A percentile compares a stretch with the other conserved stretches of the same genome.
These are phyloP conservation scores for Debaryomyces coudertii DNA, from an alignment of 1,139 yeast species.

Conservation along the genomic window DNA sequence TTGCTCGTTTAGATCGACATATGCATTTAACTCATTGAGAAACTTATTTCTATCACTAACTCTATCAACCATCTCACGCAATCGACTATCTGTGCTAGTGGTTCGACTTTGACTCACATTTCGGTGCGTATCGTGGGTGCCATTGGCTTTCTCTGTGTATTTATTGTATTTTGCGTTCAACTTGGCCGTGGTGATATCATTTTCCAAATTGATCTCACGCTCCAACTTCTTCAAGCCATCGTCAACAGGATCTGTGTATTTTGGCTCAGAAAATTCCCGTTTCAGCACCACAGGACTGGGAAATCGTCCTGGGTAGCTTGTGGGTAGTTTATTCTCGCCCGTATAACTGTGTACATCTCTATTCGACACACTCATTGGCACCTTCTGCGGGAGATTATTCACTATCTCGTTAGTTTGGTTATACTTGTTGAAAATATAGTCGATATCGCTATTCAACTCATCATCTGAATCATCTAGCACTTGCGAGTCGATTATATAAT, in stretches of 20 bases:
- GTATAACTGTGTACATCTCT: neutral
- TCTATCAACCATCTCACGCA: neutral
- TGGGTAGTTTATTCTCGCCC: slow-evolving; percentile 2
- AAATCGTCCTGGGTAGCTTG: slow-evolving; percentile 8
- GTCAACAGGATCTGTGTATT: neutral
- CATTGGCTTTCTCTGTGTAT: neutral
- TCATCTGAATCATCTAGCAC: slow-evolving; percentile 29
- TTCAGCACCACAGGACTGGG: slow-evolving; percentile 8
- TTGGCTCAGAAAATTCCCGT: neutral
- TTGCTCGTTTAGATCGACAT: slow-evolving; percentile 24
- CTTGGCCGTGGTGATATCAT: slow-evolving; percentile 8
- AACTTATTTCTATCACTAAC: slow-evolving; percentile 24
- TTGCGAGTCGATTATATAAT: slow-evolving; percentile 10
- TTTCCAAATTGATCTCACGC: slow-evolving; percentile 7
- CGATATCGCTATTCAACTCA: slow-evolving; percentile 20
- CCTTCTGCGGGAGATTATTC: neutral
- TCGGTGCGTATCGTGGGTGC: neutral
- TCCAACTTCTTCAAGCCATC: slow-evolving; percentile 4
- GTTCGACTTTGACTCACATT: neutral
- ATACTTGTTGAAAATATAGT: slow-evolving; percentile 10
- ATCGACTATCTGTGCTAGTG: neutral
- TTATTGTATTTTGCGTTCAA: slow-evolving; percentile 7
- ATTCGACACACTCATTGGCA: neutral
- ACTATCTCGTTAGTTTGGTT: slow-evolving; percentile 7
- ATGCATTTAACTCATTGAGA: slow-evolving; percentile 25